A percentile compares a stretch with the other conserved stretches of the same genome.
Conservation (phyloP, 768 basidiomycete species). For the Mycena filopes region DNA sequence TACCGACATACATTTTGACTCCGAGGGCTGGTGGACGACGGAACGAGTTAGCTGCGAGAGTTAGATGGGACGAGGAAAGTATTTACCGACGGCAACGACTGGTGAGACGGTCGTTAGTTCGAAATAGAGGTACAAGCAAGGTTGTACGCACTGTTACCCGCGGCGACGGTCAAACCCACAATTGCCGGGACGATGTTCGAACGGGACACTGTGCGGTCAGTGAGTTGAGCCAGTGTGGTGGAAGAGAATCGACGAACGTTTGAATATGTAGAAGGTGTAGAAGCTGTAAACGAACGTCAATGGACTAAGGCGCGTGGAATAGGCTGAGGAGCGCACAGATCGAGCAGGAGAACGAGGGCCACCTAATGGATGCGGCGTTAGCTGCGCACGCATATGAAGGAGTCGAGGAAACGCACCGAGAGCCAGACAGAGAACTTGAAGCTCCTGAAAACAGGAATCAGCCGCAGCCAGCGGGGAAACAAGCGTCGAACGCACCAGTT, state of each 20-base stretch:
- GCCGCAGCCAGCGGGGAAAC: neutral
- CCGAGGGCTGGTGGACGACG: slow-evolving; percentile 4
- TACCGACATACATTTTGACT: slow-evolving; percentile 15
- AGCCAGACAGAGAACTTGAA: slow-evolving; percentile 23
- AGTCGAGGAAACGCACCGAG: neutral
- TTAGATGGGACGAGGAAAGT: neutral
- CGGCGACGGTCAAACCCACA: slow-evolving; percentile 7
- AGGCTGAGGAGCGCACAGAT: neutral
- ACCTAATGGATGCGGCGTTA: neutral
- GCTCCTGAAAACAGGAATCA: neutral
- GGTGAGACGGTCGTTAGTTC: no score
- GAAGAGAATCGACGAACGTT: neutral
- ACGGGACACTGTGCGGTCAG: neutral
- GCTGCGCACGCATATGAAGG: neutral
- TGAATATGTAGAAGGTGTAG: slow-evolving; percentile 12
- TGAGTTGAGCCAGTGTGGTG: neutral
- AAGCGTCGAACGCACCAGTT: slow-evolving; percentile 4
- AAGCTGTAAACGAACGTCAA: slow-evolving; percentile 8
- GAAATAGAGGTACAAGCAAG: no score
- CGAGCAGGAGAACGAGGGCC: slow-evolving; percentile 19
- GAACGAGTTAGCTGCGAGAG: no score
- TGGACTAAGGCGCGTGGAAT: no score
- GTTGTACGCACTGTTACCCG: slow-evolving; percentile 11
- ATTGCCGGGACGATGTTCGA: neutral
- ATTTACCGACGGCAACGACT: slow-evolving; percentile 20